Conservation (phyloP, 2,329 filamentous ascomycete genomes). For the Aspergillus pseudonomiae region DNA sequence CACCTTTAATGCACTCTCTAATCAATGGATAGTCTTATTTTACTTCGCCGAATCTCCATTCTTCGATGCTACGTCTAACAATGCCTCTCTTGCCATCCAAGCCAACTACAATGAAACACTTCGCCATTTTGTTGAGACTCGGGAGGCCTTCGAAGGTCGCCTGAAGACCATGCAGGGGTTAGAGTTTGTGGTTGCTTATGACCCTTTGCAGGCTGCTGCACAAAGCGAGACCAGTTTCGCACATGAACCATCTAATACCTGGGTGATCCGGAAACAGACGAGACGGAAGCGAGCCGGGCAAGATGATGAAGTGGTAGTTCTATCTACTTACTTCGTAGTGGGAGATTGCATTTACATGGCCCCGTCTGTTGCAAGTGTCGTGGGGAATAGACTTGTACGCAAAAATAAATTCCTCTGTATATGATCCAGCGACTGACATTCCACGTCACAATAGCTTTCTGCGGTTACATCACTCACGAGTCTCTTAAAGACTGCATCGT, state of each 20-base stretch:
- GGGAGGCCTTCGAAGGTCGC: conserved; percentile 58
- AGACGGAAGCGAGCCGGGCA: conserved; percentile 47
- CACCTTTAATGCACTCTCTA: background rate
- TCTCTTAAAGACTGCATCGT: conserved; percentile 56
- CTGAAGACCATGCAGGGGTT: conserved; percentile 59
- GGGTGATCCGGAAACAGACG: conserved; percentile 64
- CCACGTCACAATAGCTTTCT: conserved; percentile 48
- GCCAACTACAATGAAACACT: conserved; percentile 53
- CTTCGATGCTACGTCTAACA: conserved; percentile 64
- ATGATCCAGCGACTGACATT: conserved; percentile 2
- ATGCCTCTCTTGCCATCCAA: conserved; percentile 59
- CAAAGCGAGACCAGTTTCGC: conserved; percentile 44
- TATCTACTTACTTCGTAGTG: conserved; percentile 64
- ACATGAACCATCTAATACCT: conserved; percentile 55
- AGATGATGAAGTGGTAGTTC: conserved; percentile 55
- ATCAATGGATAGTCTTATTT: conserved; percentile 53
- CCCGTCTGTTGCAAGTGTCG: conserved; percentile 61
- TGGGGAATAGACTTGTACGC: conserved; percentile 57
- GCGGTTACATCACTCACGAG: conserved; percentile 60
- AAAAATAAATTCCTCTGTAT: background rate
- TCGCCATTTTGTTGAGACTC: conserved; percentile 56
- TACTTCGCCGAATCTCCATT: conserved; percentile 67
- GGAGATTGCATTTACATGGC: conserved; percentile 65
- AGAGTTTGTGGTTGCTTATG: conserved; percentile 63
- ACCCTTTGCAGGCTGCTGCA: conserved; percentile 55